These are phyloP conservation scores for Ambrosia trifida DNA, from an alignment of 129 eudicot species.

Conservation along the genomic window DNA sequence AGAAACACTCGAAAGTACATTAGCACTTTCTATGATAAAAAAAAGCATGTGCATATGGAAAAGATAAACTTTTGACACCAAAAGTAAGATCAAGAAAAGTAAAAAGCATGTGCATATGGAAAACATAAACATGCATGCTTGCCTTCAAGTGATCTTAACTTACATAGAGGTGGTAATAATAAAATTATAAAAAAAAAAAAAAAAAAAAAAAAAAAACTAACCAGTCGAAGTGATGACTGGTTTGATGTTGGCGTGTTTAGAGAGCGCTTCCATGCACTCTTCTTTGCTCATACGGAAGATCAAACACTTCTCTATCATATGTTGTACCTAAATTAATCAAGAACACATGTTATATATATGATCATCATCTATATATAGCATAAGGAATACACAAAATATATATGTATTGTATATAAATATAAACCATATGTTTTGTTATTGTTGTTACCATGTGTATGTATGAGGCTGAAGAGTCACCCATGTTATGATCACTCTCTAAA, in stretches of 20 bases:
- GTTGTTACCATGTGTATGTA: slow-evolving; percentile 75
- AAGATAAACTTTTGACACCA: neutral
- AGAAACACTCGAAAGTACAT: neutral
- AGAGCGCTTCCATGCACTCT: slow-evolving; percentile 89
- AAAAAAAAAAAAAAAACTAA: slow-evolving; percentile 12
- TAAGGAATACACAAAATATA: neutral
- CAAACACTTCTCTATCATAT: slow-evolving; percentile 88
- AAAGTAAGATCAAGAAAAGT: neutral
- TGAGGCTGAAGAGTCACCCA: slow-evolving; percentile 78
- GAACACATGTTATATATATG: neutral
- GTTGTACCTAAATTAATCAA: slow-evolving; percentile 65
- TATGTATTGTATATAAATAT: no score
- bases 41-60: slow-evolving; percentile 8
- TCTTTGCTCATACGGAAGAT: slow-evolving; percentile 82
- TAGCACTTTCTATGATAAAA: neutral
- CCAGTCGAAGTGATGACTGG: slow-evolving; percentile 87
- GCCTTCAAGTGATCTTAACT: slow-evolving; percentile 12
- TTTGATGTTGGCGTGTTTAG: slow-evolving; percentile 78
- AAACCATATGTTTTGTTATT: slow-evolving; percentile 3
- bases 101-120: neutral
- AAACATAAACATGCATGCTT: slow-evolving; percentile 21
- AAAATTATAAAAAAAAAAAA: no score
- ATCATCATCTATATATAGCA: neutral
- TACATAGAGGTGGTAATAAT: neutral
- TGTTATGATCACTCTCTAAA: slow-evolving; percentile 24